Base-by-base conservation (phyloP, 2,329 filamentous ascomycete species). In the Monilinia polystroma region DNA sequence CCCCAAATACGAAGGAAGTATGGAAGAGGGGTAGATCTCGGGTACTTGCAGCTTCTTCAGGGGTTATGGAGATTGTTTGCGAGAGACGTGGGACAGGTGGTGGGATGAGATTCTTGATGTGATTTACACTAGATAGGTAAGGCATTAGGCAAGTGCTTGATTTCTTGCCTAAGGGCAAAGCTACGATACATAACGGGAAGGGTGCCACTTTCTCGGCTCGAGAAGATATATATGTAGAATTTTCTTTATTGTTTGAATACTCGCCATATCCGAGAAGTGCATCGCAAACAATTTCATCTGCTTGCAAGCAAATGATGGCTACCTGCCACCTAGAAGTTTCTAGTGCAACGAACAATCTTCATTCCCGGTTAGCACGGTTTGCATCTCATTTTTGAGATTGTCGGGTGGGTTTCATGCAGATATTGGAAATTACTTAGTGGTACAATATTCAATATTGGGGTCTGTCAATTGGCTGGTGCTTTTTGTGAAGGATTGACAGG, bases 11-110 rank as follows among this genome's bases (percentile, higher is more conserved):
- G 58, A 60, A 38, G 26, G 45, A 60, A 38, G 26, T 23, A 35
- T 47, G 20, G 45, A 52, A 51, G 58, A 62, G 58, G 58, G 58
- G 45, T 62, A 62, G 32, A 62, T 62, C 58, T 62, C 58, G 58
- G 58, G 29, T 41, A 62, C 58, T n/a, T 49, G 58, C 45, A 62
- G 45, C 45, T 51, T 49, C 14, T 14, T 38, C 38, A 14, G 58
- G 56, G 58, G 45, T 26, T 38, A 60, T 60, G 45, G 43, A 60
- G 57, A 49, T 60, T 60, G 57, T 51, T 60, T 60, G 57, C 57
- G 29, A 51, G 20, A 60, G 57, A 23, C 16, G 45, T 60, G 45
- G 57, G 57, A 60, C 43, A 51, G n/a, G 29, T 49, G 57, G 20
- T 60, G 43, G 45, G 43, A 59, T 38, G 57, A 51, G 35, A 29